Base-by-base conservation (phyloP, 2,329 filamentous ascomycete genomes). In the Fusarium buxicola region DNA sequence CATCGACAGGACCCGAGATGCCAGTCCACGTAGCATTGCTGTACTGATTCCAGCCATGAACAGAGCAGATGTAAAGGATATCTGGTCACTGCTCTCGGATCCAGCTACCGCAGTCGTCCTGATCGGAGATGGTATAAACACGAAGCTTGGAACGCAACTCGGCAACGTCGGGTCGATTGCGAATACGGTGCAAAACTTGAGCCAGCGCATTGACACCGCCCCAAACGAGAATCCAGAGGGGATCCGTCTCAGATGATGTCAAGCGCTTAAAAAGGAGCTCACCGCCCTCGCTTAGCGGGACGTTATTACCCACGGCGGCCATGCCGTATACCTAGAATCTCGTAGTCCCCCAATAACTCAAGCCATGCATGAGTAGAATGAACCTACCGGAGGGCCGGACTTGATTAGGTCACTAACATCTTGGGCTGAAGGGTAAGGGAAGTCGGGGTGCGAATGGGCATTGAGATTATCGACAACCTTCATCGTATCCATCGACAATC, bases 31-130 rank as follows among this genome's bases (percentile, higher is more conserved):
- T 74, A 0, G 85, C 84, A 38, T 79, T 65, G 2, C 75, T 76
- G 58, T 87, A 88, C 46, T 82, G 76, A 61, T 82, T 83, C 79
- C 81, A 87, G 10, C 78, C 83, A 63, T 87, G 85, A 1, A 86
- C 71, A 0, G 81, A 84, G 13, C 74, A 76, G 45, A 87, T 85
- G 68, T 85, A 87, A 64, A 84, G 81, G 3, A 87, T 67, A 12
- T 82, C 79, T 0, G 85, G 83, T 58, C 80, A 87, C 8, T 77
- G 78, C 28, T 75, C 71, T 8, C 85, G 80, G 28, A 88, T 82
- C 60, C 84, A 87, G 1, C 78, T 71, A 0, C 83, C 84, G 0
- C 81, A 80, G 60, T 88, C 80, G 59, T 87, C 85, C 61, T 87
- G 85, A 60, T 87, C 85, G 4, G 82, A 85, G 52, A 87, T 86